phyloP scores from a whole-genome alignment of 2,329 filamentous ascomycete species.

The Zasmidium citrigriseum region DNA sequence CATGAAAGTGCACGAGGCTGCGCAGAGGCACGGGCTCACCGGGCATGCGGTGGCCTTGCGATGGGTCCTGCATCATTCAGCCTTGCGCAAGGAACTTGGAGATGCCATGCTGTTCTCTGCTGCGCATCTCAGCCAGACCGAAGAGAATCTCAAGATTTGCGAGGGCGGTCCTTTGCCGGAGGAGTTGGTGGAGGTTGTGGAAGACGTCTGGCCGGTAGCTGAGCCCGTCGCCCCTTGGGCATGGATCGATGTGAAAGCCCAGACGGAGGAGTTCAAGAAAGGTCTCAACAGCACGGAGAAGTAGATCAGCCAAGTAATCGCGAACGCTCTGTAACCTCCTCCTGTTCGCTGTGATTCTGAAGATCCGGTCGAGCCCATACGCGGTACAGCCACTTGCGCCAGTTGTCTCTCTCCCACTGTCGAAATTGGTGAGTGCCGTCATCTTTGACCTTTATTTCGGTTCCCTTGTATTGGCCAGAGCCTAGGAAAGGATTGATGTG shows the following conservation, averaged over 20 bases:
- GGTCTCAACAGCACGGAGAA: background rate
- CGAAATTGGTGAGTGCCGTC: slow-evolving; percentile 25
- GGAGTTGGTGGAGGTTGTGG: background rate
- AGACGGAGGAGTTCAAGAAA: background rate
- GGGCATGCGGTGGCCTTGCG: background rate
- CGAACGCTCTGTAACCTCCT: slow-evolving; percentile 32
- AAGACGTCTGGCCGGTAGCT: background rate
- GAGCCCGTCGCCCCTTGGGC: background rate
- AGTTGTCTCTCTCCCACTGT: slow-evolving; percentile 23
- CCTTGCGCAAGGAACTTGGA: background rate
- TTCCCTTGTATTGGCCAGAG: slow-evolving; percentile 30
- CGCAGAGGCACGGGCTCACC: background rate
- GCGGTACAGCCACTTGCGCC: slow-evolving; percentile 16
- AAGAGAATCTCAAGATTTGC: background rate
- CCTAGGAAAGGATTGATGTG: slow-evolving; percentile 30
- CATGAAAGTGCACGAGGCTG: background rate
- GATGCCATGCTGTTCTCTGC: background rate
- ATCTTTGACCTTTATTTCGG: slow-evolving; percentile 33
- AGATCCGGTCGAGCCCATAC: slow-evolving; percentile 17
- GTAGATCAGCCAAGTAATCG: slow-evolving; percentile 29
- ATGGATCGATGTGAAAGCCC: background rate
- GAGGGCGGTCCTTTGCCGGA: background rate
- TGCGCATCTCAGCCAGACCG: background rate
- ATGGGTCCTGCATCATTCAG: background rate
- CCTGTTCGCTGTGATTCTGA: slow-evolving; percentile 39